Conservation (phyloP, 257 asterid species). For the Penstemon newberryi region DNA sequence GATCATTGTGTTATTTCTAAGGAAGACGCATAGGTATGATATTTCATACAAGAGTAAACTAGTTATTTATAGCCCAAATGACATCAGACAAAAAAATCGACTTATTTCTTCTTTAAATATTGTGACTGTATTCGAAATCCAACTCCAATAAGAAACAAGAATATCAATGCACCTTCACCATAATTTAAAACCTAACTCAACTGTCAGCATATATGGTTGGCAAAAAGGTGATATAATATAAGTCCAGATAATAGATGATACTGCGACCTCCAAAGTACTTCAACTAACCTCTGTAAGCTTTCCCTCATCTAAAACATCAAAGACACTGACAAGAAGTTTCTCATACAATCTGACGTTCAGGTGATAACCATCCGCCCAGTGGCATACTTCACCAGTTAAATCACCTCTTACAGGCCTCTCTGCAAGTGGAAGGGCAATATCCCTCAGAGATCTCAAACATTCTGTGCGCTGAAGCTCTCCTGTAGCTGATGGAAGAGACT, state of each 20-base stretch:
- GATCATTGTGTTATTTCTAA: slow-evolving; percentile 23
- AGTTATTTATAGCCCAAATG: background rate
- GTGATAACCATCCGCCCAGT: slow-evolving; percentile 99
- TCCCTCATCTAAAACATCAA: slow-evolving; percentile 97
- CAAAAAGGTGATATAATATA: slow-evolving; percentile 1
- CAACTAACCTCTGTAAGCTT: slow-evolving; percentile 93
- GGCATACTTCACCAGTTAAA: slow-evolving; percentile 98
- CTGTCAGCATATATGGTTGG: slow-evolving; percentile 12
- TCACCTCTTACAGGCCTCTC: slow-evolving; percentile 99
- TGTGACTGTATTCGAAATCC: background rate
- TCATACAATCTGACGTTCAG: slow-evolving; percentile 87
- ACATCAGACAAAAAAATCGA: background rate
- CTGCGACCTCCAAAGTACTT: background rate
- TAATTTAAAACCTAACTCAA: slow-evolving; percentile 4
- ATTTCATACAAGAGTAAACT: no score
- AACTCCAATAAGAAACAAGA: slow-evolving; percentile 15
- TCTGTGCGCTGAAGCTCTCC: slow-evolving; percentile 91
- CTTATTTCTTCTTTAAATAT: background rate
- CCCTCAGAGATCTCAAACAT: slow-evolving; percentile 82
- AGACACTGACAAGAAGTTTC: slow-evolving; percentile 85
- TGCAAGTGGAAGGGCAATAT: slow-evolving; percentile 77
- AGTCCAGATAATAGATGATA: slow-evolving; percentile 9
- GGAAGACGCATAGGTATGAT: background rate
- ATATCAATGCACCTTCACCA: slow-evolving; percentile 7
- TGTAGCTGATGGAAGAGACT: slow-evolving; percentile 87